Evolutionary conservation across 2,329 filamentous ascomycete species (phyloP).

Genomic region (Bipolaris cookei): DNA sequence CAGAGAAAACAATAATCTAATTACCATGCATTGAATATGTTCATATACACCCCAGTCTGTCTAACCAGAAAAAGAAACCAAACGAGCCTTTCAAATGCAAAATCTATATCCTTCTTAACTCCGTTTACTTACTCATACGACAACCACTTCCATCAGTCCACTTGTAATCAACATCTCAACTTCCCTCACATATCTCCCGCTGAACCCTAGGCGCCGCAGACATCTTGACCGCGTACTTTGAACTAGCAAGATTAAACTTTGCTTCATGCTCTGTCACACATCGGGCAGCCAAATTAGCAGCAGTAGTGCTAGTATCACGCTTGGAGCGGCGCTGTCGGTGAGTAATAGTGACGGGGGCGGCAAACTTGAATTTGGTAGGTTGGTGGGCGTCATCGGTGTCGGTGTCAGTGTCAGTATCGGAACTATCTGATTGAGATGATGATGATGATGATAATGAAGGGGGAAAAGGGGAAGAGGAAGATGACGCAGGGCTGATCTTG

Average conservation of each 20-base stretch:
- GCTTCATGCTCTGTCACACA: too few species aligned
- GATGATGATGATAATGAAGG: not conserved
- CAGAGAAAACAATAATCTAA: too few species aligned
- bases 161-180: too few species aligned
- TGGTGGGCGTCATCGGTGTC: not conserved
- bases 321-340: not conserved
- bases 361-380: not conserved
- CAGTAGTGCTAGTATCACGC: not conserved
- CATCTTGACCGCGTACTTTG: not conserved
- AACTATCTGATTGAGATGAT: not conserved
- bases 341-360: not conserved
- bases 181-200: not conserved
- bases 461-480: not conserved
- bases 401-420: constrained; percentile 6
- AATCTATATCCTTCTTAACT: too few species aligned
- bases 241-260: not conserved
- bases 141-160: too few species aligned
- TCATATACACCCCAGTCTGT: too few species aligned
- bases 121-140: too few species aligned
- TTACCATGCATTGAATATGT: too few species aligned
- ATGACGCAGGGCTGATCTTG: too few species aligned
- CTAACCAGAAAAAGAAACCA: too few species aligned
- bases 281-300: too few species aligned
- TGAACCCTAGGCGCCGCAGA: not conserved
- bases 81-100: too few species aligned